Evolutionary conservation across 1,139 yeast species (phyloP), one percentile per base, ranked within the genome.

Genomic region (Protomyces gravidus): DNA sequence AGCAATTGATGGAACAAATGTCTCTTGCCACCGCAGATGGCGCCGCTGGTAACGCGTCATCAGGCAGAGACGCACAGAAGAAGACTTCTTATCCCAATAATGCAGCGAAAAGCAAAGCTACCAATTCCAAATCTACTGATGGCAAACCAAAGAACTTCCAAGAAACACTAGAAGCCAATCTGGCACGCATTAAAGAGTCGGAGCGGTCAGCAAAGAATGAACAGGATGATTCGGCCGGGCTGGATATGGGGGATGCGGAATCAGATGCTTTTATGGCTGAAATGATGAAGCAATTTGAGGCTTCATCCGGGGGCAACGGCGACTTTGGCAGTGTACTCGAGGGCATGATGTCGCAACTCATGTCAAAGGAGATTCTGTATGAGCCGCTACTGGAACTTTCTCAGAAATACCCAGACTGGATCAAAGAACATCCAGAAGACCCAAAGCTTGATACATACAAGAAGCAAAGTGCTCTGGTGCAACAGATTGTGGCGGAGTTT

Each of bases 321-420:
- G 85, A 80, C 27, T 78, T 79, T 65, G 79, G 86, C 57, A 82
- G 83, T 64, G 76, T 90, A 49, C 76, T 90, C 64, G 80, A 81
- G 27, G 89, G 86, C 58, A 84, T 90, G 84, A 78, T 92, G 68
- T 85, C 84, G 63, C 94, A 89, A 70, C 79, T 92, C 71, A 82
- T 94, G 19, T 84, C 95, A 5, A 90, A 89, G 70, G 94, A 85
- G 61, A 88, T 90, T 30, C 77, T 92, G 52, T 90, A 88, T 69
- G 95, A 86, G 66, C 96, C 97, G 1, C 80, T 92, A 73, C 86
- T 84, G 68, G 96, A 89, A 63, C 78, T 90, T 71, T 82, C 85
- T 64, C 74, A 77, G 21, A 88, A 87, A 63, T 76, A 69, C 63
- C 87, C 88, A 2, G 79, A 71, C 17, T 86, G 83, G 78, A 75